phyloP scores from a whole-genome alignment of 2,329 filamentous ascomycete genomes.

The Neonectria hederae region DNA sequence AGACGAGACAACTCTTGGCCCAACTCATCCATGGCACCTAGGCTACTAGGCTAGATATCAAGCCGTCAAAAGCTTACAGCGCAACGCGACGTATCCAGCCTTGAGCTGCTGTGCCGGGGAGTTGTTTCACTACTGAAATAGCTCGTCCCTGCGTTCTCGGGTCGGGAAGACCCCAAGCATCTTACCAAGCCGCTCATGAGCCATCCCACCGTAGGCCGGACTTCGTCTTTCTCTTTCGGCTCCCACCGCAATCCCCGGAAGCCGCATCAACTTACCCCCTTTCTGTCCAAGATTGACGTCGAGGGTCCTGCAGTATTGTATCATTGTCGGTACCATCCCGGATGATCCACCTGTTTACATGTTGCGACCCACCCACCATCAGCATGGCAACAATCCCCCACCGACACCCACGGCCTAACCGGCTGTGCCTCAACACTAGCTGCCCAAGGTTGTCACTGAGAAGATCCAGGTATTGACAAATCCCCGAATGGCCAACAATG shows the following conservation, averaged over 20 bases:
- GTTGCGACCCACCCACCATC: constrained; percentile 29
- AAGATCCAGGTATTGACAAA: constrained; percentile 21
- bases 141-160: constrained; percentile 17
- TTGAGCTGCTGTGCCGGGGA: constrained; percentile 14
- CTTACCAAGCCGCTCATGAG: constrained; percentile 4
- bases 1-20: background rate
- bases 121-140: constrained; percentile 16
- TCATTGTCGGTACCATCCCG: constrained; percentile 17
- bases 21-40: constrained; percentile 1
- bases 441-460: constrained; percentile 24
- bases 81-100: background rate
- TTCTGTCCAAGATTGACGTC: constrained; percentile 13
- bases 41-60: no score
- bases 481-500: constrained; percentile 22
- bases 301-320: constrained; percentile 3
- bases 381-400: constrained; percentile 29
- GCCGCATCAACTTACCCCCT: background rate
- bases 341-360: constrained; percentile 12
- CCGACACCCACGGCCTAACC: constrained; percentile 37
- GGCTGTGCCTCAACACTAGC: constrained; percentile 36
- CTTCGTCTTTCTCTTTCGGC: background rate
- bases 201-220: constrained; percentile 4
- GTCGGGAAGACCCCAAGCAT: constrained; percentile 16
- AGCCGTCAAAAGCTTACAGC: background rate
- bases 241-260: background rate